Evolutionary conservation across 345 rosid genomes (phyloP), one percentile per base, ranked within the genome.

Genomic region (Rhodomyrtus tomentosa): DNA sequence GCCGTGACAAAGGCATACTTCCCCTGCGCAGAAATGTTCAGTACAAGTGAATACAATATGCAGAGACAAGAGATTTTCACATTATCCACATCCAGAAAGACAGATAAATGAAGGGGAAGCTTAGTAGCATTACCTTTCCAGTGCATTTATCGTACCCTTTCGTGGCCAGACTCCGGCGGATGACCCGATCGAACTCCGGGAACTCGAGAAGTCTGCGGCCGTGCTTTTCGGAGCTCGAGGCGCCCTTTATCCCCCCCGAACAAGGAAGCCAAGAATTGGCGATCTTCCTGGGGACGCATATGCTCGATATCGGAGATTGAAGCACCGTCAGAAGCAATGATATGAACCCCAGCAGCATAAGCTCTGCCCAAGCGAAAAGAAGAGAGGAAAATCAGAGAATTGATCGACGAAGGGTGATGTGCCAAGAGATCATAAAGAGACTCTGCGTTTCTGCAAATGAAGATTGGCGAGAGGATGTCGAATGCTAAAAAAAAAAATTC

Each of bases 311-410:
- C 2, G 72, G 50, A 8, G 83, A 81, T 89, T 92, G 92, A 38
- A 89, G 90, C 29, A 96, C 91, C 36, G 99, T 94, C 59, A 96
- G 87, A 1, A 95, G 91, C 88, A 96, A 87, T 20, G 99, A 96
- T 86, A 95, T 89, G 89, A 96, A 96, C 53, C 99, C 99, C 90
- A 96, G 84, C 53, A 96, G 82, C 96, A 96, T 94, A 82, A 96
- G 97, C 92, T 96, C 99, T 96, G 88, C 88, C 82, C 15, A 36
- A 50, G 55, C 38, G 15, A 49, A 42, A 24, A 58, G 21, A 55
- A 49, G 80, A 55, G 40, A 53, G 15, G 24, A 10, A 12, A 80
- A 32, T 21, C 85, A 38, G 50, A 38, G 50, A 74, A 54, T 3
- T 10, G 32, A 56, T 21, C 48, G 18, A 40, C 10, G 22, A 50